Conservation (phyloP, 2,329 filamentous ascomycete species). For the Arachnopeziza araneosa region DNA sequence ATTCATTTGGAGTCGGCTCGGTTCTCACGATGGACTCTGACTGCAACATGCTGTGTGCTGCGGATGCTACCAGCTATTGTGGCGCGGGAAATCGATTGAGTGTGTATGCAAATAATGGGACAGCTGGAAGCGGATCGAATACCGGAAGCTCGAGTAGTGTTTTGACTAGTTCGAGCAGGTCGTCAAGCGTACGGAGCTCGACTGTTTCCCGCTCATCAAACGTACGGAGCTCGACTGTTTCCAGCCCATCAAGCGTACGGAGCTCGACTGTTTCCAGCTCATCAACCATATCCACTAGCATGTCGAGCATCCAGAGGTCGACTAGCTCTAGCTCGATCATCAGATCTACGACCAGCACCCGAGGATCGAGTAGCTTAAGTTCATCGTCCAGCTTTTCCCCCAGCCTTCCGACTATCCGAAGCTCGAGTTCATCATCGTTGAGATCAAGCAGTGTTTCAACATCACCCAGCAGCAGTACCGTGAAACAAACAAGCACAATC, state of each 20-base stretch:
- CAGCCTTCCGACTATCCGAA: not conserved
- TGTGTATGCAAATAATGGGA: no score
- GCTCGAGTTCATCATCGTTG: not conserved
- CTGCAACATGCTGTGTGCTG: no score
- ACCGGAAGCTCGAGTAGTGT: not conserved
- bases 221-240: not conserved
- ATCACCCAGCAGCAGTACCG: not conserved
- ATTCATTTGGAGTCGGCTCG: constrained; percentile 19
- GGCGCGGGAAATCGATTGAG: not conserved
- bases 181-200: not conserved
- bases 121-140: not conserved
- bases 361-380: no score
- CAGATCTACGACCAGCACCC: no score
- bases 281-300: no score
- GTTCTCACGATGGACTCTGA: constrained; percentile 13
- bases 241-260: not conserved
- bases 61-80: no score
- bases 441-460: not conserved
- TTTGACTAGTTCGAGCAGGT: not conserved
- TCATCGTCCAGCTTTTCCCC: no score
- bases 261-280: no score
- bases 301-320: no score
- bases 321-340: no score
- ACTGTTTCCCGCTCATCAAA: not conserved
- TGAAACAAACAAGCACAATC: not conserved